Percentiles rank a stretch among this genome's conserved stretches.
Evolutionary conservation across 2,329 filamentous ascomycete species (phyloP).

Genomic region (Phyllosticta citrichinensis): DNA sequence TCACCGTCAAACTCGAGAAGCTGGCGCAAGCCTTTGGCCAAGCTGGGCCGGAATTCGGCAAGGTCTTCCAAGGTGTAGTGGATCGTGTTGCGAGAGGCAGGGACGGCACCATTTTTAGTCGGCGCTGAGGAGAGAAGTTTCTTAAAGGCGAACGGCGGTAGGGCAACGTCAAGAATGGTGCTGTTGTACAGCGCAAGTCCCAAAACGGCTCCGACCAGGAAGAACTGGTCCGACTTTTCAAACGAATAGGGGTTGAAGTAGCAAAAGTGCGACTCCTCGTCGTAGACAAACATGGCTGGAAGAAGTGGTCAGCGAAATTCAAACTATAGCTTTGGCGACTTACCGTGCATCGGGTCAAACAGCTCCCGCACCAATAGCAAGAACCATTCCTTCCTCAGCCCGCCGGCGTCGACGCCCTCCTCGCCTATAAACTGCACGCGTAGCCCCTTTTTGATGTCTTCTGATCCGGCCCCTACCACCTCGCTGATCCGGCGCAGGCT

Average conservation of each 20-base stretch:
- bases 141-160: conserved; percentile 82
- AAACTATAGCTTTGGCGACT: conserved; percentile 17
- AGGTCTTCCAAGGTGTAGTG: conserved; percentile 61
- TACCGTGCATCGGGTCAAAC: conserved; percentile 83
- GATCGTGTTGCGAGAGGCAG: conserved; percentile 37
- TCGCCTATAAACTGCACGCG: conserved; percentile 79
- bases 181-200: conserved; percentile 92
- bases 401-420: conserved; percentile 84
- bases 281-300: conserved; percentile 83
- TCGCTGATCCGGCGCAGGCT: conserved; percentile 77
- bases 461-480: conserved; percentile 67
- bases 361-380: conserved; percentile 77
- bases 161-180: conserved; percentile 77
- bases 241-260: conserved; percentile 90
- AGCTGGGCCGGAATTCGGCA: conserved; percentile 65
- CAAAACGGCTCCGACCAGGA: conserved; percentile 76
- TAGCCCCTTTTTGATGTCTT: conserved; percentile 84
- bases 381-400: conserved; percentile 91
- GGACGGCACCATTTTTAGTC: conserved; percentile 29
- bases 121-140: conserved; percentile 74
- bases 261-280: conserved; percentile 81
- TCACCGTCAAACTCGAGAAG: conserved; percentile 77
- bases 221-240: conserved; percentile 86
- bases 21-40: conserved; percentile 66
- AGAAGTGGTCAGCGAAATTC: background rate